Evolutionary conservation across 2,329 filamentous ascomycete species (phyloP), one percentile per base, ranked within the genome.

Genomic region (Lizonia empirigonia): DNA sequence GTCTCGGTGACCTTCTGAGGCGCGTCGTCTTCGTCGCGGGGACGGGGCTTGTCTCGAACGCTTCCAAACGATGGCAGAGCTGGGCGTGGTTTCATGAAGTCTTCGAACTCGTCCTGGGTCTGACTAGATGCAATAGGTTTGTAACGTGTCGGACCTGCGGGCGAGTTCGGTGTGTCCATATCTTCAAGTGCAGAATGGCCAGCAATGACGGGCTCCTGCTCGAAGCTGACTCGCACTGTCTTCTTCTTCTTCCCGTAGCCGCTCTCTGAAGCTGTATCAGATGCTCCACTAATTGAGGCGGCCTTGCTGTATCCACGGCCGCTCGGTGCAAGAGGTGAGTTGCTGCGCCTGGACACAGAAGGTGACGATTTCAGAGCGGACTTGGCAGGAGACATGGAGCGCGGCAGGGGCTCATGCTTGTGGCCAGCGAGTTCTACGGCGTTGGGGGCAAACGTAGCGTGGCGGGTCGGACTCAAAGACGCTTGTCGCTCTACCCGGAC

Each of bases 21-120:
- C 30, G 80, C 75, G 0, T 75, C 76, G 12, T 74, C 61, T 40
- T 84, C 80, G 49, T 70, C 51, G 48, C 61, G 26, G 30, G 75
- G 79, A 7, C 73, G 67, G 58, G 84, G 85, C 70, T 82, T 85
- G 22, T 86, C 84, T 18, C 87, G 80, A 18, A 92, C 79, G 63
- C 89, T 91, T 15, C 88, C 88, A 69, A 92, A 92, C 1, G 82
- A 86, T 1, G 89, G 89, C 29, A 92, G 74, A 1, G 85, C 85
- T 6, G 89, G 88, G 24, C 88, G 78, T n/a, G 89, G 89, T 59
- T 85, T 85, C 86, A 91, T 90, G 12, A 85, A 75, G 53, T 81
- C 79, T 44, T 82, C 80, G 46, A 86, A 82, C 33, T 88, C 85
- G 23, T 88, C 84, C n/a, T 86, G 64, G 4, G 83, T 82, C 19